Evolutionary conservation across 768 basidiomycete genomes (phyloP), one percentile per base, ranked within the genome.

Genomic region (Kondoa malvinella): DNA sequence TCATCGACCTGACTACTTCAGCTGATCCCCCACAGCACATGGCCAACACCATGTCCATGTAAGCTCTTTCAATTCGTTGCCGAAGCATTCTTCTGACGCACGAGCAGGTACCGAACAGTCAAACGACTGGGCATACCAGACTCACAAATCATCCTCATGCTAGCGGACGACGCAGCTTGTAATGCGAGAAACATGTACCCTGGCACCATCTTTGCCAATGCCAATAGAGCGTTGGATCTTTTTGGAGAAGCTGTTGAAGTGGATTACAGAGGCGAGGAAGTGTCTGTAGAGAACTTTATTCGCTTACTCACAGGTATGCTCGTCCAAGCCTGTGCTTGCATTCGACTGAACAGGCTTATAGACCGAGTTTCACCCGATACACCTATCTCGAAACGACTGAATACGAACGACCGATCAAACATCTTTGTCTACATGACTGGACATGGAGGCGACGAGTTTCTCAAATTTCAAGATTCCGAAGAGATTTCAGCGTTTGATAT

Each of bases 391-490:
- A 97, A 99, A 74, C 87, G 94, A 17, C 83, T 99, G 1, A 80
- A 95, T 56, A 87, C 89, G 0, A 92, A 99, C 73, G 87, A 89
- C 67, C 80, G 84, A 31, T 91, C 88, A 3, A 97, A 97, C 74
- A 81, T 99, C 69, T 96, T 97, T 75, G 85, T 99, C 25, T 97
- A 95, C 77, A 88, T 97, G 89, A 94, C 95, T 0, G 95, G 95
- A 0, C 95, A 97, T 73, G 95, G 95, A 15, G 95, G 95, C 0
- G 88, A 94, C 73, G 95, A 95, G 77, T 99, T 97, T 76, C 83
- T 99, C 75, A 97, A 99, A 77, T 97, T 99, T 77, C 95, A 99
- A 76, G 95, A 99, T 76, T 92, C 88, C 76, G 95, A 97, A 77
- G 95, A 99, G 76, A 90, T 97, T 73, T 90, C 88, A 68, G 91